A percentile compares a stretch with the other conserved stretches of the same genome.
These are phyloP conservation scores for Fraxinus excelsior DNA, from an alignment of 257 asterid genomes.

Conservation along the genomic window DNA sequence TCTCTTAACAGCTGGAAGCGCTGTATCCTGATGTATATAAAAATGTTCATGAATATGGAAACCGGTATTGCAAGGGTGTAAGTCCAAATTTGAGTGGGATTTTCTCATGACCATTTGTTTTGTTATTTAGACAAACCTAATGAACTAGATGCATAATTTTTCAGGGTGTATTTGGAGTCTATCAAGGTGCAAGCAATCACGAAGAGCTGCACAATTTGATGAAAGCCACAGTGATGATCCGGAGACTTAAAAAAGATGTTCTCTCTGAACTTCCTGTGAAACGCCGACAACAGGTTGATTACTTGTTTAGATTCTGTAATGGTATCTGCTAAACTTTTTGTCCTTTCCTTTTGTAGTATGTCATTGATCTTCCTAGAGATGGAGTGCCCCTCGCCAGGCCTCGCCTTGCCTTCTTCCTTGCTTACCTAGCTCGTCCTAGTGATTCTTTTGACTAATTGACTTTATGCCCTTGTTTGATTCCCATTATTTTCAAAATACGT, in stretches of 20 bases:
- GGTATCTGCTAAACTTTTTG: slow-evolving; percentile 4
- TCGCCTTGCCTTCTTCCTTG: neutral
- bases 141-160: slow-evolving; percentile 20
- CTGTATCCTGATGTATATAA: slow-evolving; percentile 82
- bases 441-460: neutral
- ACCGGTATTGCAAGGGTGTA: slow-evolving; percentile 99
- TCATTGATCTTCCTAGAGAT: neutral
- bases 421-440: neutral
- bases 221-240: slow-evolving; percentile 91
- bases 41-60: slow-evolving; percentile 85
- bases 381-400: neutral
- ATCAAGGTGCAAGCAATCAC: slow-evolving; percentile 97
- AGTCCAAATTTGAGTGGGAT: slow-evolving; percentile 40
- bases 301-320: slow-evolving; percentile 13
- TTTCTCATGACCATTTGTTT: slow-evolving; percentile 10
- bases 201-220: slow-evolving; percentile 96
- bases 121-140: slow-evolving; percentile 19
- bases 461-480: neutral
- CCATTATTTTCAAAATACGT: too few relatives aligned
- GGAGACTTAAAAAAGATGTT: slow-evolving; percentile 95
- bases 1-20: slow-evolving; percentile 74
- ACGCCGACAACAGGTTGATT: slow-evolving; percentile 84
- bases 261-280: slow-evolving; percentile 89
- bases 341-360: neutral
- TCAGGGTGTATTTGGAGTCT: slow-evolving; percentile 82